phyloP scores from a whole-genome alignment of 2,329 filamentous ascomycete species.

The Colletotrichum acutatum region DNA sequence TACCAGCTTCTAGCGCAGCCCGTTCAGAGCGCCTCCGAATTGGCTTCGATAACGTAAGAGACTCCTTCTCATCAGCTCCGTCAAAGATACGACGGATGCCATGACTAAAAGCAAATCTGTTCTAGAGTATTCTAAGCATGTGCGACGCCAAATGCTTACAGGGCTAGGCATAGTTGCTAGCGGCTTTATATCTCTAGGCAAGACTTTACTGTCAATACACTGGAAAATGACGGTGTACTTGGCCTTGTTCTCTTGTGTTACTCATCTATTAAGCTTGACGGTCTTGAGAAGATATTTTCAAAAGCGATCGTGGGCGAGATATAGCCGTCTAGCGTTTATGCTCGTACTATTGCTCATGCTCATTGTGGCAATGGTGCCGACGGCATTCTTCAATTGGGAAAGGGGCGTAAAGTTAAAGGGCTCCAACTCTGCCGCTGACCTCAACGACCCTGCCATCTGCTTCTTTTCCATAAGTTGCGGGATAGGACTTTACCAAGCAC shows the following conservation, averaged over 20 bases:
- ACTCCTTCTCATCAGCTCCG: no score
- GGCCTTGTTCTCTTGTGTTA: conserved; percentile 46
- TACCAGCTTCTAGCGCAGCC: no score
- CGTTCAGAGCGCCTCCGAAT: no score
- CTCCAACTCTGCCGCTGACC: no score
- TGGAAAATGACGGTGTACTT: conserved; percentile 44
- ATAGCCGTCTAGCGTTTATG: not conserved
- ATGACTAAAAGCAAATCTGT: no score
- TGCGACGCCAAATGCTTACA: no score
- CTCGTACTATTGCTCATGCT: not conserved
- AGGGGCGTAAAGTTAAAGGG: no score
- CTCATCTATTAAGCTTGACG: conserved; percentile 37
- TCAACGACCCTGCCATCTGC: not conserved
- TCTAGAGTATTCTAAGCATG: no score
- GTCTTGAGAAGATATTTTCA: not conserved
- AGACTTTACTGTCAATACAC: conserved; percentile 37
- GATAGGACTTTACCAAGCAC: no score
- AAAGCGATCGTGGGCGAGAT: not conserved
- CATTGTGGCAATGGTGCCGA: not conserved
- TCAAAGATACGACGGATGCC: no score
- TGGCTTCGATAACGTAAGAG: no score
- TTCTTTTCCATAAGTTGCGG: not conserved
- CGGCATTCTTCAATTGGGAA: not conserved
- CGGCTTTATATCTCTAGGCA: not conserved
- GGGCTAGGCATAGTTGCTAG: conserved; percentile 43